Evolutionary conservation across 805 yeast genomes (phyloP), one percentile per base, ranked within the genome.

Genomic region (Suhomyces prunicola): DNA sequence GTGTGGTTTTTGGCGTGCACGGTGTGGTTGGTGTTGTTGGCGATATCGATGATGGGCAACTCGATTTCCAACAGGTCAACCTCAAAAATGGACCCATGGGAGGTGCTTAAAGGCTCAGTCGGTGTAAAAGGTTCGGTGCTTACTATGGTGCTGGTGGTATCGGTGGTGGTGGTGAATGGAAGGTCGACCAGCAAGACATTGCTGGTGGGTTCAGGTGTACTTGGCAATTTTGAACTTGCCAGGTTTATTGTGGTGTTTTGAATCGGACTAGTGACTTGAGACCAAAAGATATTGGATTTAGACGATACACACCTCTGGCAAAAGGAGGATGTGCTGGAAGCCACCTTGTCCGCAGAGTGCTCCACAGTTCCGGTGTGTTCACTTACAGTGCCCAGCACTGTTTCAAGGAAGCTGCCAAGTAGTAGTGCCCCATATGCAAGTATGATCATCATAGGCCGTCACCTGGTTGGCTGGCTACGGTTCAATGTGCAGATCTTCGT

Each of bases 11-110:
- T 44, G 27, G 13, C 10, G n/a, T 17, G 26, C 33, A 22, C 41
- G 24, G 52, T 50, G 17, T 31, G 27, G 44, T 53, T 53, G n/a
- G 52, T 39, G 51, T 56, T 57, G 33, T 60, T 60, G 33, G 59
- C 46, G 39, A 60, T 33, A 12, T 52, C 50, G 41, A 48, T 41
- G 36, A 46, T 35, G 19, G 49, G 46, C n/a, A 45, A 9, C 2
- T 31, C 52, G n/a, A 39, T 41, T 46, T 48, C 51, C 17, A 45
- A 19, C 12, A 12, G 40, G 5, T 35, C 49, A 17, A 47, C 49
- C 17, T 47, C 49, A 13, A 31, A 47, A 8, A 47, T 35, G 12
- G 49, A 22, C 10, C 49, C 49, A 9, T 27, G 48, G 22, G 46
- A 22, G 8, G 9, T 22, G 19, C 24, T 42, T 12, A 40, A 17